A percentile compares a stretch with the other conserved stretches of the same genome.
Conservation (phyloP, 805 yeast genomes). For the Komagataella populi region DNA sequence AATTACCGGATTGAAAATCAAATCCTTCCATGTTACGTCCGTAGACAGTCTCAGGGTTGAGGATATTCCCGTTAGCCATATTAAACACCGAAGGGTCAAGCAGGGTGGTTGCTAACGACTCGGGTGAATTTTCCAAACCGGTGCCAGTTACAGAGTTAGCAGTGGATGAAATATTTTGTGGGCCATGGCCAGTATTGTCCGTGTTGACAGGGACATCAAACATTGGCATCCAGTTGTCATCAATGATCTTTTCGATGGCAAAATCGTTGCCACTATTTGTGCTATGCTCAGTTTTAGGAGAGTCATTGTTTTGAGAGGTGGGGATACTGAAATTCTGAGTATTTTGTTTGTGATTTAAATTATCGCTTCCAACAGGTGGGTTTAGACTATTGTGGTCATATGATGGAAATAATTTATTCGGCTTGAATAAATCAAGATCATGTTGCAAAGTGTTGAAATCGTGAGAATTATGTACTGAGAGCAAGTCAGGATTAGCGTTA, state of each 20-base stretch:
- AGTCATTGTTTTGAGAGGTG: neutral
- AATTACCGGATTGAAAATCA: neutral
- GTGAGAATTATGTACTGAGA: neutral
- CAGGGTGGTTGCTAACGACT: neutral
- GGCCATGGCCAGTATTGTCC: neutral
- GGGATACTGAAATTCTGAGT: neutral
- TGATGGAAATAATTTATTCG: neutral
- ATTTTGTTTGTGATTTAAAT: neutral
- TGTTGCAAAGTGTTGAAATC: neutral
- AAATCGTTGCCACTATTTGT: neutral
- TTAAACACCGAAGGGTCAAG: neutral
- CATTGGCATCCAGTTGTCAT: constrained; percentile 23
- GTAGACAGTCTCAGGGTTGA: neutral
- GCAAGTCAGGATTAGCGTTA: neutral
- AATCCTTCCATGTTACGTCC: neutral
- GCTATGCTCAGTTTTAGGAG: neutral
- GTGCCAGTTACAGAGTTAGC: neutral
- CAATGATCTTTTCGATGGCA: neutral
- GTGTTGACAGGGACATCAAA: constrained; percentile 15
- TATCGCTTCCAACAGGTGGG: neutral
- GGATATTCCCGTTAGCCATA: neutral
- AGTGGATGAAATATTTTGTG: neutral
- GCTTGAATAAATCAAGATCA: neutral
- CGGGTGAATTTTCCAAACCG: neutral
- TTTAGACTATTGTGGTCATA: neutral